Evolutionary conservation across 129 eudicot genomes (phyloP).

Genomic region (Pulicaria dysenterica): DNA sequence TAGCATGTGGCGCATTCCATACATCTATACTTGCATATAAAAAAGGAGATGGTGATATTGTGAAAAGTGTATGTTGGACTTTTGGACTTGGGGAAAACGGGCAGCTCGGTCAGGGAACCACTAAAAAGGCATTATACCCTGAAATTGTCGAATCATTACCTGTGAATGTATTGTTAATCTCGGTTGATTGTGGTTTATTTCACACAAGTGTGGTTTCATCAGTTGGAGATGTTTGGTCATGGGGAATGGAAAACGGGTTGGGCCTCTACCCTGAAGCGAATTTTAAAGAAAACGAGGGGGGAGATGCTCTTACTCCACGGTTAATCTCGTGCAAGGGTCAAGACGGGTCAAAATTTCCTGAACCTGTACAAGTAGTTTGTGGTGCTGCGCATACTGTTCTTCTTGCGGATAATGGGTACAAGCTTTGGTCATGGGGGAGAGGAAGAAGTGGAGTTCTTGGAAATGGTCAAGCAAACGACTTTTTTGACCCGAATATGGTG

Average conservation of each 20-base stretch:
- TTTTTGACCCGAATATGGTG: constrained; percentile 55
- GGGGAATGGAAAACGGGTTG: constrained; percentile 96
- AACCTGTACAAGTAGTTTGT: constrained; percentile 68
- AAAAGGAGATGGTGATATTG: constrained; percentile 47
- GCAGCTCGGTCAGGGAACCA: constrained; percentile 86
- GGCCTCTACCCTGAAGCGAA: constrained; percentile 80
- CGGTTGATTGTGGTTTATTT: constrained; percentile 83
- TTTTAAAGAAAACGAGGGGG: constrained; percentile 54
- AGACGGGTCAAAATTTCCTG: constrained; percentile 46
- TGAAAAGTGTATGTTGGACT: constrained; percentile 69
- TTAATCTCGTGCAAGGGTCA: constrained; percentile 40
- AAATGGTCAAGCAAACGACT: constrained; percentile 55
- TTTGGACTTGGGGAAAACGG: constrained; percentile 92
- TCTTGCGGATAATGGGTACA: constrained; percentile 60
- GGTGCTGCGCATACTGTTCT: constrained; percentile 97
- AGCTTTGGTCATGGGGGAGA: constrained; percentile 92
- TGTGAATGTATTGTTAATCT: constrained; percentile 39
- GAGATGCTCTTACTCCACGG: constrained; percentile 73
- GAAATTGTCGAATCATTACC: constrained; percentile 60
- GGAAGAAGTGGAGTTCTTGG: constrained; percentile 96
- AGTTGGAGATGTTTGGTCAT: constrained; percentile 93
- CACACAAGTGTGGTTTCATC: constrained; percentile 86
- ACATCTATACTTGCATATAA: constrained; percentile 62
- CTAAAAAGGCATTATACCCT: constrained; percentile 45
- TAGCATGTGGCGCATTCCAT: constrained; percentile 90